Conservation (phyloP, 345 rosid species). For the Acer saccharum region DNA sequence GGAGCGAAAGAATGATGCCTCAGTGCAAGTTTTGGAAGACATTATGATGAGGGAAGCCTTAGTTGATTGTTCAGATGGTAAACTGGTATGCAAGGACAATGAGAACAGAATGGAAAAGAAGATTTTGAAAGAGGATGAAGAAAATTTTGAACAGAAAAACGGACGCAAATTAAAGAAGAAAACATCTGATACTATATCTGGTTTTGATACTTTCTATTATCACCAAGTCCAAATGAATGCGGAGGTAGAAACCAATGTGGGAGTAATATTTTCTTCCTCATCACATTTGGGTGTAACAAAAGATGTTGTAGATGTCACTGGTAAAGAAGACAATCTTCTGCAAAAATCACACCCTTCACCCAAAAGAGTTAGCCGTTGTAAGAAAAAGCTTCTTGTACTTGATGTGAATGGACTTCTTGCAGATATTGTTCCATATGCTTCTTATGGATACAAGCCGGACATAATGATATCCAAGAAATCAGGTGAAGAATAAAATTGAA, state of each 20-base stretch:
- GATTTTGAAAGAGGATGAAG: constrained; percentile 16
- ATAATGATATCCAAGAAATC: constrained; percentile 44
- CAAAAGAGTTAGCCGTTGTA: constrained; percentile 31
- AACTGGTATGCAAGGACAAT: constrained; percentile 13
- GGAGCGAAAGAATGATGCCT: constrained; percentile 8
- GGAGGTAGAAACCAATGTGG: constrained; percentile 24
- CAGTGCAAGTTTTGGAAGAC: constrained; percentile 17
- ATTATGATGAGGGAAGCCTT: constrained; percentile 13
- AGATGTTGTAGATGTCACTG: constrained; percentile 13
- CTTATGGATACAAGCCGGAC: constrained; percentile 39
- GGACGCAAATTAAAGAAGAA: not conserved
- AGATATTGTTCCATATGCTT: constrained; percentile 43
- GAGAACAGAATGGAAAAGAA: constrained; percentile 11
- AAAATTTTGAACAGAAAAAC: not conserved
- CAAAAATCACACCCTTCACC: constrained; percentile 20
- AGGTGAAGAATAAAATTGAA: constrained; percentile 43
- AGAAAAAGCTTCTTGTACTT: constrained; percentile 72
- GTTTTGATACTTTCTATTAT: too few relatives aligned
- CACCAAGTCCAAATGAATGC: constrained; percentile 17
- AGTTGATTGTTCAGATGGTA: constrained; percentile 18
- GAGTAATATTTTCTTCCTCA: constrained; percentile 14
- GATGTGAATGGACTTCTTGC: constrained; percentile 87
- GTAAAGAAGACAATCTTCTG: constrained; percentile 23
- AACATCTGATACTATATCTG: not conserved
- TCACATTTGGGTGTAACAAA: constrained; percentile 22